phyloP scores from a whole-genome alignment of 176 grass and related monocot species.

The Hsuehochloa calcarea region DNA sequence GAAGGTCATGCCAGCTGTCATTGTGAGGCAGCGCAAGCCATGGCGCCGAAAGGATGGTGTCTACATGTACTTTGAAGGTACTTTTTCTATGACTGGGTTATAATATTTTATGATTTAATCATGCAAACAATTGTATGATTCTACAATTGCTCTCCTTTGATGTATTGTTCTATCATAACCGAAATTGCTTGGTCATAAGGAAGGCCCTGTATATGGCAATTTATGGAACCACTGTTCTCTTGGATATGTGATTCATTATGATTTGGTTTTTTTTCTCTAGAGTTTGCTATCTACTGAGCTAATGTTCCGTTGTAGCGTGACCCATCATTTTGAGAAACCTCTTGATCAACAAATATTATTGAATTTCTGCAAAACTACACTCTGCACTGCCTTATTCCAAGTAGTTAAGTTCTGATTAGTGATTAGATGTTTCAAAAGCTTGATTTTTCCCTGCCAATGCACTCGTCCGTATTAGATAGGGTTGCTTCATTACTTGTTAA shows the following conservation, averaged over 20 bases:
- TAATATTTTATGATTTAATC: neutral
- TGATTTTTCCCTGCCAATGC: neutral
- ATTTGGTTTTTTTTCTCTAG: neutral
- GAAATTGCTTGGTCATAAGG: neutral
- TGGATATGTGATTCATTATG: neutral
- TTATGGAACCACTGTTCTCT: neutral
- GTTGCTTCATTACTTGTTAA: constrained; percentile 29
- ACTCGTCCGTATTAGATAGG: neutral
- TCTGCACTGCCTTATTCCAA: too few relatives aligned
- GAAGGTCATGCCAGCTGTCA: constrained; percentile 97
- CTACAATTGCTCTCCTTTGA: neutral
- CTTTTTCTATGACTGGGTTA: neutral
- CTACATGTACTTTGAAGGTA: constrained; percentile 99
- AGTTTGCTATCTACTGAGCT: neutral
- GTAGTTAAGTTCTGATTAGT: neutral
- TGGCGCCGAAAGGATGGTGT: constrained; percentile 96
- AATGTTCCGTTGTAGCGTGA: neutral
- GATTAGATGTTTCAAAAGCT: neutral
- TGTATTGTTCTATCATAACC: neutral
- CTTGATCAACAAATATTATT: neutral
- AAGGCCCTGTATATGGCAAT: neutral
- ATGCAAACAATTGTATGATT: neutral
- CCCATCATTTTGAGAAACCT: neutral
- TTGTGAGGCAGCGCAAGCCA: constrained; percentile 88
- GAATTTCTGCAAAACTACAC: neutral